Conservation (phyloP, 169 alveolate genomes). For the Cyclospora cayetanensis region DNA sequence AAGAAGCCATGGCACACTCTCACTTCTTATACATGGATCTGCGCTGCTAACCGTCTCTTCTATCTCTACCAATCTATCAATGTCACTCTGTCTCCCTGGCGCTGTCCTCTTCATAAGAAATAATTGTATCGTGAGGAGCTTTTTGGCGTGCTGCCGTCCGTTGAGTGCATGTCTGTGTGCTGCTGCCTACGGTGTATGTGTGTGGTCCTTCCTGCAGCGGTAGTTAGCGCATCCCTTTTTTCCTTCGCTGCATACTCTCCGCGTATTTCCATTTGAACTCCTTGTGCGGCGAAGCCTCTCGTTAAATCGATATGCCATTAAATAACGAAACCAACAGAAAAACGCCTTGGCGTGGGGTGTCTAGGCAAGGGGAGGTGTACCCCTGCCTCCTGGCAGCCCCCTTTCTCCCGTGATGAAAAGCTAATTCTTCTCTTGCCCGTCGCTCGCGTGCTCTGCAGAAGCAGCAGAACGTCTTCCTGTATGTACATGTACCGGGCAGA, state of each 20-base stretch:
- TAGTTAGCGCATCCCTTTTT: slow-evolving; percentile 41
- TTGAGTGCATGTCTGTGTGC: background rate
- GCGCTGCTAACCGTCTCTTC: background rate
- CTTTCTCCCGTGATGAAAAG: too few relatives aligned
- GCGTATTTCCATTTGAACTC: background rate
- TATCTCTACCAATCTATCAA: background rate
- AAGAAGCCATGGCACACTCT: background rate
- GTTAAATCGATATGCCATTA: too few relatives aligned
- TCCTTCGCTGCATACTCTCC: slow-evolving; percentile 63
- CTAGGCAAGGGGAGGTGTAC: too few relatives aligned
- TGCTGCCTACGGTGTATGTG: background rate
- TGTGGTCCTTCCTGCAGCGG: background rate
- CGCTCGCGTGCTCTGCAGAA: too few relatives aligned
- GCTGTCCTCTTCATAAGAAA: background rate
- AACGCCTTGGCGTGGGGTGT: too few relatives aligned
- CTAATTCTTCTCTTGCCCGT: too few relatives aligned
- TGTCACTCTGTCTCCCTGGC: background rate
- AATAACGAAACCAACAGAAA: too few relatives aligned
- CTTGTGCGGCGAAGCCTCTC: too few relatives aligned
- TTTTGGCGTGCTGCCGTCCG: background rate
- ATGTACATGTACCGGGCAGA: too few relatives aligned
- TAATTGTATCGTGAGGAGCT: background rate
- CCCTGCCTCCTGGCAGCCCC: too few relatives aligned
- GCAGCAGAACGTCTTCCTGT: too few relatives aligned
- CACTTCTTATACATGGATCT: background rate